phyloP scores from a whole-genome alignment of 352 stramenopile species.

The Pythium grandisporangium region DNA sequence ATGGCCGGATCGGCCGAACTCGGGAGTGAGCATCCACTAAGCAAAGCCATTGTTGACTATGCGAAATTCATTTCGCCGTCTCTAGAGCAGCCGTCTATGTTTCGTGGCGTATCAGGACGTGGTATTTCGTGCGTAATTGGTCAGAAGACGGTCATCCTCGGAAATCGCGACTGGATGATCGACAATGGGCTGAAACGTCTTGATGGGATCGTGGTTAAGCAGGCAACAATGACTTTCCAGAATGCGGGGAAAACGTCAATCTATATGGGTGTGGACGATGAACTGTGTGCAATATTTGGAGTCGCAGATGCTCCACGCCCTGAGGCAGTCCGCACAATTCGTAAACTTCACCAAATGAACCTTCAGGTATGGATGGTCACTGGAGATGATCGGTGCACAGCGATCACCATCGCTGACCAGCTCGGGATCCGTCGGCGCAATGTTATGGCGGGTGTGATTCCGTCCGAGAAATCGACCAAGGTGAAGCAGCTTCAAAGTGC shows the following conservation, averaged over 20 bases:
- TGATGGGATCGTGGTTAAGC: conserved; percentile 61
- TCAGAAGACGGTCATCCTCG: conserved; percentile 79
- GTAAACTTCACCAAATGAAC: conserved; percentile 85
- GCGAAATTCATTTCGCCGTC: conserved; percentile 74
- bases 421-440: conserved; percentile 90
- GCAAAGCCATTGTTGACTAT: conserved; percentile 90
- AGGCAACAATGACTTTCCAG: conserved; percentile 75
- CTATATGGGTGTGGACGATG: conserved; percentile 86
- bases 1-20: conserved; percentile 90
- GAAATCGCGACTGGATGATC: conserved; percentile 88
- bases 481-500: conserved; percentile 88
- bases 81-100: conserved; percentile 68
- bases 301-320: conserved; percentile 84
- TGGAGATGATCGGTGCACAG: conserved; percentile 95
- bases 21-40: conserved; percentile 92
- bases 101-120: conserved; percentile 82
- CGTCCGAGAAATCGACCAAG: conserved; percentile 91
- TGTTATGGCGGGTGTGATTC: conserved; percentile 94
- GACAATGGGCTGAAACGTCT: conserved; percentile 67
- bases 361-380: conserved; percentile 99
- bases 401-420: conserved; percentile 88
- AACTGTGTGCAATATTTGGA: conserved; percentile 73
- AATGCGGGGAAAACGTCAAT: conserved; percentile 93
- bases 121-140: conserved; percentile 77
- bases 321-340: conserved; percentile 87